Evolutionary conservation across 768 basidiomycete genomes (phyloP), one percentile per base, ranked within the genome.

Genomic region (Suillus bovinus): DNA sequence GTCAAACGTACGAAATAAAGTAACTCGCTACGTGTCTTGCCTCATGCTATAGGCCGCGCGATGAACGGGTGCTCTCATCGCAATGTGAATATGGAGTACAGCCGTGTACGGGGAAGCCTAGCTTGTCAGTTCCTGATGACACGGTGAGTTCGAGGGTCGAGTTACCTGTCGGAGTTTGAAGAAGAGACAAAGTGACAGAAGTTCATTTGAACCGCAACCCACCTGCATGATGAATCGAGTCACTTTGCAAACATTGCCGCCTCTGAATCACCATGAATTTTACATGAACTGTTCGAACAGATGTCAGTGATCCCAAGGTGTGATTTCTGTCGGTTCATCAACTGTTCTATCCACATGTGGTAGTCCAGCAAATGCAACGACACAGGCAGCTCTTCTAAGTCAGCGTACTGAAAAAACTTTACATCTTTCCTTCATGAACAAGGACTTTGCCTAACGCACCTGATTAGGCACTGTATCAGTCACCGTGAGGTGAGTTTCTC

Each of bases 381-480:
- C n/a, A 44, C 22, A n/a, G n/a, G 24, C 7, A 14, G 0, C 46
- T 24, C 24, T 47, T 24, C 6, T 47, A 47, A 47, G 46, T 47
- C 14, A 16, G 14, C 24, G 3, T 8, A 10, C 24, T 47, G 46
- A 24, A 47, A 8, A 7, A 47, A 47, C 3, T 6, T 6, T 47
- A 4, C 7, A 4, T 47, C 14, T 47, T 1, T 7, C 24, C 24
- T 47, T 16, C 10, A 24, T 16, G 6, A 16, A 47, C 46, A 17
- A 47, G 14, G n/a, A 22, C n/a, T 22, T 46, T 20, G 10, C 7
- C 4, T 0, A n/a, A 42, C 11, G n/a, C 22, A 46, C 17, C 42
- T 22, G 11, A 99, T 77, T 96, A 93, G 97, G 94, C 11, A 98
- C 96, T 27, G 92, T 99, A 60, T 89, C 88, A 4, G 96, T 96